These are phyloP conservation scores for Arthrobotrys megalospora DNA, from an alignment of 2,329 filamentous ascomycete species.

Conservation along the genomic window DNA sequence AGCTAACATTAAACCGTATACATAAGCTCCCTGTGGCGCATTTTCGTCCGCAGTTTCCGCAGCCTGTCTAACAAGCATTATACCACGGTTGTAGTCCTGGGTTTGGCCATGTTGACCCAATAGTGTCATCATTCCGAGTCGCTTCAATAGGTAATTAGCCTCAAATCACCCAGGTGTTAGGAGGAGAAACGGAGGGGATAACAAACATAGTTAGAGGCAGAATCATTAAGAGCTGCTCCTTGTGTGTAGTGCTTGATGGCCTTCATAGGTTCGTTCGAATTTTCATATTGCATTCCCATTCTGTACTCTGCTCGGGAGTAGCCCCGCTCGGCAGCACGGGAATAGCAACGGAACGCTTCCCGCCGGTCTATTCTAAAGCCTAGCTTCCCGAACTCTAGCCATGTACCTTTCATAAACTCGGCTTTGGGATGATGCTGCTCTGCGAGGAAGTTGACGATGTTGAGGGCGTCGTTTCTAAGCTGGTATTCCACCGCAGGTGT, in stretches of 20 bases:
- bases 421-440: slow-evolving; percentile 94
- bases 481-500: slow-evolving; percentile 93
- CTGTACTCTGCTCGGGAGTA: slow-evolving; percentile 93
- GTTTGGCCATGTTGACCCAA: slow-evolving; percentile 92
- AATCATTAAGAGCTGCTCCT: slow-evolving; percentile 85
- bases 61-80: slow-evolving; percentile 86
- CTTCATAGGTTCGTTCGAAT: slow-evolving; percentile 90
- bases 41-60: slow-evolving; percentile 94
- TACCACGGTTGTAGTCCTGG: slow-evolving; percentile 82
- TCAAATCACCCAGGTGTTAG: slow-evolving; percentile 1
- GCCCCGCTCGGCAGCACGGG: slow-evolving; percentile 85
- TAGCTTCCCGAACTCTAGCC: slow-evolving; percentile 98
- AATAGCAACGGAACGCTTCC: slow-evolving; percentile 90
- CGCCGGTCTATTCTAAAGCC: slow-evolving; percentile 91
- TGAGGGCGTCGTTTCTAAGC: slow-evolving; percentile 87
- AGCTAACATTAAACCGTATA: slow-evolving; percentile 93
- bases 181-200: background rate
- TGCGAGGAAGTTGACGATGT: slow-evolving; percentile 89
- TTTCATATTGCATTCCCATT: slow-evolving; percentile 98
- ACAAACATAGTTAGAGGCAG: slow-evolving; percentile 80
- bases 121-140: slow-evolving; percentile 97
- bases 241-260: slow-evolving; percentile 91
- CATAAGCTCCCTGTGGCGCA: slow-evolving; percentile 93
- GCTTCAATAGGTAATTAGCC: slow-evolving; percentile 70
- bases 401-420: slow-evolving; percentile 94